A percentile compares a stretch with the other conserved stretches of the same genome.
Conservation (phyloP, 176 grass and related monocot species). For the Otatea glauca region DNA sequence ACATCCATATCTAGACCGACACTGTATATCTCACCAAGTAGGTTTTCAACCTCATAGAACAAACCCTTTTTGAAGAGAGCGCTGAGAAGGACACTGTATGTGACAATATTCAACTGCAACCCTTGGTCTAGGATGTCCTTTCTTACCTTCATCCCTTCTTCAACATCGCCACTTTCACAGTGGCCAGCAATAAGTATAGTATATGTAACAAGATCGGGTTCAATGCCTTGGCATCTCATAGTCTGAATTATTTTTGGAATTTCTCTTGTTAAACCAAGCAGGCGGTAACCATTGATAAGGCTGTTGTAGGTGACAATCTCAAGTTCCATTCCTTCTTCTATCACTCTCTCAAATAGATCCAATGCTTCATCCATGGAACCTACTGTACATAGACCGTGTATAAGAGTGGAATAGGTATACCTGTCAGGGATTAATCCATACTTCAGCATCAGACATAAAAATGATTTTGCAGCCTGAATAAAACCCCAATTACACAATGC, state of each 20-base stretch:
- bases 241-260: constrained; percentile 63
- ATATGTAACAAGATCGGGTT: constrained; percentile 86
- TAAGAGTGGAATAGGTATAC: constrained; percentile 76
- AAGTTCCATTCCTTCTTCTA: constrained; percentile 58
- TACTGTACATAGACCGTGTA: constrained; percentile 76
- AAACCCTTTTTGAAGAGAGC: constrained; percentile 71
- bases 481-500: constrained; percentile 64
- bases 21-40: constrained; percentile 75
- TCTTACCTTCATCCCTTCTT: constrained; percentile 77
- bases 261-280: constrained; percentile 67
- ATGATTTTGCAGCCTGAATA: constrained; percentile 68
- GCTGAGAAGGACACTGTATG: constrained; percentile 85
- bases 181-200: constrained; percentile 76
- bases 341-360: constrained; percentile 54
- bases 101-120: constrained; percentile 83
- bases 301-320: constrained; percentile 75
- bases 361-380: constrained; percentile 66
- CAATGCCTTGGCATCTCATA: constrained; percentile 70
- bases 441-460: constrained; percentile 80
- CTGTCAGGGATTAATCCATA: constrained; percentile 67
- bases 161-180: constrained; percentile 80
- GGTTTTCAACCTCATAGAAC: constrained; percentile 72
- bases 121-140: constrained; percentile 72
- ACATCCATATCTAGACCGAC: constrained; percentile 86
- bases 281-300: constrained; percentile 76